Base-by-base conservation (phyloP, 73 alveolate genomes). In the Blepharisma stoltei region DNA sequence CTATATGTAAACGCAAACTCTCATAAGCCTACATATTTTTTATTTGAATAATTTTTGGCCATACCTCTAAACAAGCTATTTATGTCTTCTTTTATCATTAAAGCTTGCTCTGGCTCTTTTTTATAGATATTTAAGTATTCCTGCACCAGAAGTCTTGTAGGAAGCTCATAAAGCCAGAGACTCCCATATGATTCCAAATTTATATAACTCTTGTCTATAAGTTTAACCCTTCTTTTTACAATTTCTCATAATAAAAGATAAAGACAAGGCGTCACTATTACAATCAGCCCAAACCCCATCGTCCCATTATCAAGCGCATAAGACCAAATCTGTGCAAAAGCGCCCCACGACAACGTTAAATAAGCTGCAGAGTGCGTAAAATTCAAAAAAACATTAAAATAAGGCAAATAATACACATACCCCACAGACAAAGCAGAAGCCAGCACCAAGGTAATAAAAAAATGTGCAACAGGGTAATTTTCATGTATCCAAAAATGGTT, bases 241-340 rank as follows among this genome's bases (percentile, higher is more conserved):
- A 52, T 14, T 14, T 52, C 66, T 20, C 66, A 52, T 52, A 14
- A 20, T 52, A 52, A 14, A 52, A 52, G n/a, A 52, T 14, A 11
- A 14, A 52, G 23, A 52, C 66, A 52, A 52, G 66, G 66, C 3
- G 27, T 52, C 23, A 52, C 66, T 14, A 52, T 14, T 14, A 52
- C 66, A 52, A 52, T 52, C 27, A 52, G 66, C n/a, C n/a, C 66
- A 52, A 52, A 52, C n/a, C n/a, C 66, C 66, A 52, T 52, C 23
- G 66, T 52, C 27, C 66, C 23, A 52, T 52, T 52, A 14, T 52
- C 27, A 0, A 52, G 66, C n/a, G 23, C 66, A 14, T 52, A 14
- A 1, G 66, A 52, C n/a, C n/a, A 52, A 52, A 52, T 11, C 66
- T 52, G 27, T 14, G 23, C 66, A 52, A 52, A 20, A 52, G 66